Evolutionary conservation across 2,329 filamentous ascomycete genomes (phyloP), one percentile per base, ranked within the genome.

Genomic region (Bipolaris sorokiniana): DNA sequence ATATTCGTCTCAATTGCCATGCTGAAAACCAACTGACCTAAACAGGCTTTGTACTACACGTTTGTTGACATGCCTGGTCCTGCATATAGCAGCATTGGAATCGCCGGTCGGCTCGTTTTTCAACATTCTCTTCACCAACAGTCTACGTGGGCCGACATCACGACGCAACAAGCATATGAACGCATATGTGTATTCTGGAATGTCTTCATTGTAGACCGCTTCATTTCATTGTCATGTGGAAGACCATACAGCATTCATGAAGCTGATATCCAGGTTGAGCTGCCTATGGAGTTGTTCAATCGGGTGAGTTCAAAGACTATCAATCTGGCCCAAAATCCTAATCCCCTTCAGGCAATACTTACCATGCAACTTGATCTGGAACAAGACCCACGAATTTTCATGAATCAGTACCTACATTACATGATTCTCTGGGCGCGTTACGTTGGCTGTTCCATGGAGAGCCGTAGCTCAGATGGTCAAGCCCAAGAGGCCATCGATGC

Each of bases 131-230:
- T 75, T 6, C 70, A 75, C 34, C 65, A 68, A 10, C 67, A 72
- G 26, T 63, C 61, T 2, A 65, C 62, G 4, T 67, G 64, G 63
- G 6, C 48, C n/a, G 48, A 62, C 37, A 23, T 63, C 38, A 48
- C 58, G 28, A 15, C 61, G 40, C 13, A 64, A 40, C 56, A 69
- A 20, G 56, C 58, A 9, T 68, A 70, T 41, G 62, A 66, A 58
- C 67, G 65, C 7, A 55, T 69, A 34, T 66, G 64, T 40, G 61
- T 70, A 0, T 73, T 75, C 48, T 75, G 73, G 72, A 68, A 63
- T 5, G 45, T 71, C 1, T 65, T 68, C 22, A 59, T 69, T 15
- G 37, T 61, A 10, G 73, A 75, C 45, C 68, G 67, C 16, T 64
- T 64, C 7, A 72, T 74, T 37, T 68, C 72, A 0, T 48, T 73